Conservation (phyloP, 2,329 filamentous ascomycete species). For the Nectriaceae sp. region DNA sequence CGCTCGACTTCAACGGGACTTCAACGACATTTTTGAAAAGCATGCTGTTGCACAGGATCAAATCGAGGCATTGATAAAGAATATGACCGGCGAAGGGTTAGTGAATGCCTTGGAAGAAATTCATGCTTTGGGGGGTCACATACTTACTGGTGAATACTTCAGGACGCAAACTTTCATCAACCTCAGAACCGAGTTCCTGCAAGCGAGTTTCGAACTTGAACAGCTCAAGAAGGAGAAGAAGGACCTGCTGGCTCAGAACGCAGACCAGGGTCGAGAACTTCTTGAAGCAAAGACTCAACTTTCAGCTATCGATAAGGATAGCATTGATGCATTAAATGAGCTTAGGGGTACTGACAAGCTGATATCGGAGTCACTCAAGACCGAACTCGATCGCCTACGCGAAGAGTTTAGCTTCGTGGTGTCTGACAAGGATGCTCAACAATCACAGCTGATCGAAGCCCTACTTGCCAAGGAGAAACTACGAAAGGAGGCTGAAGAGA, state of each 20-base stretch:
- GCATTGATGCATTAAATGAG: conserved; percentile 55
- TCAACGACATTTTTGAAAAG: conserved; percentile 60
- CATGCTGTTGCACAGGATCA: conserved; percentile 59
- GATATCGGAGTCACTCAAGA: conserved; percentile 58
- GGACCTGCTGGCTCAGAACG: conserved; percentile 49
- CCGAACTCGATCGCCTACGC: conserved; percentile 58
- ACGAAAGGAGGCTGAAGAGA: conserved; percentile 54
- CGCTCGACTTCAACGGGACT: conserved; percentile 54
- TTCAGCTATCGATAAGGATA: conserved; percentile 55
- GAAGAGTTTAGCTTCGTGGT: conserved; percentile 50
- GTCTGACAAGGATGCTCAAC: conserved; percentile 57
- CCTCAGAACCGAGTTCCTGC: conserved; percentile 50
- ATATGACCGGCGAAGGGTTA: conserved; percentile 57
- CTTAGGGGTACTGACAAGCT: conserved; percentile 62
- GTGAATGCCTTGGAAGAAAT: conserved; percentile 42
- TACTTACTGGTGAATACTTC: conserved; percentile 49
- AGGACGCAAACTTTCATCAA: conserved; percentile 56
- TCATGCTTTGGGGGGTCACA: conserved; percentile 18
- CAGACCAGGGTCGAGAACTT: conserved; percentile 58
- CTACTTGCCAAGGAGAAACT: conserved; percentile 63
- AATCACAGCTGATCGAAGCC: conserved; percentile 60
- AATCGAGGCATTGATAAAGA: conserved; percentile 54
- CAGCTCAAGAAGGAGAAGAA: conserved; percentile 43
- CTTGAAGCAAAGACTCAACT: conserved; percentile 55
- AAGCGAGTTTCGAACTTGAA: conserved; percentile 49